phyloP scores from a whole-genome alignment of 345 rosid genomes.

The Bretschneidera sinensis region DNA sequence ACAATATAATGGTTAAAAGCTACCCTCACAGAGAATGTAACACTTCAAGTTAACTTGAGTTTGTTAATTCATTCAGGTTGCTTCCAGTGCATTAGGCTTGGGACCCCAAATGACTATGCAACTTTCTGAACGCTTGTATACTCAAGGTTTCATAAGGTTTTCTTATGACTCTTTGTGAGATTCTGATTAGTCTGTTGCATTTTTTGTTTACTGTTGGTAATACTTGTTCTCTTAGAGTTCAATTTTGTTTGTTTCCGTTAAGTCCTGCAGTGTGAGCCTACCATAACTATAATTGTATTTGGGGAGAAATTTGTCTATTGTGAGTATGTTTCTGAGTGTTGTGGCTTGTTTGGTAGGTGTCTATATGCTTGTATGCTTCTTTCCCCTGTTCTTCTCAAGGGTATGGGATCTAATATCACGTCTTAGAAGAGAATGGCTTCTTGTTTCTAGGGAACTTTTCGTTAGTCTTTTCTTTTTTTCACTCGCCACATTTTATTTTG shows the following conservation, averaged over 20 bases:
- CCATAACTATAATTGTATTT: not conserved
- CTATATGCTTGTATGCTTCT: too few species aligned
- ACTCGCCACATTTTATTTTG: not conserved
- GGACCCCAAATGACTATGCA: conserved; percentile 98
- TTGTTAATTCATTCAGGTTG: conserved; percentile 50
- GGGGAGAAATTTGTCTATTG: too few species aligned
- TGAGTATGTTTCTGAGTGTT: too few species aligned
- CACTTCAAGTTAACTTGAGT: not conserved
- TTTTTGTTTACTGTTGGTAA: not conserved
- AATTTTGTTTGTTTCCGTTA: not conserved
- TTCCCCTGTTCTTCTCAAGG: too few species aligned
- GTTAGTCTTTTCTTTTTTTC: not conserved
- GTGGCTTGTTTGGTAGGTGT: too few species aligned
- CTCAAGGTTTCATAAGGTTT: conserved; percentile 92
- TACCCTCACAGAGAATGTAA: not conserved
- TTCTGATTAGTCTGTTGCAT: conserved; percentile 17
- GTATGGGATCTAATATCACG: too few species aligned
- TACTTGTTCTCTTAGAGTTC: not conserved
- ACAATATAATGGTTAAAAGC: too few species aligned
- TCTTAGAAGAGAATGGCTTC: too few species aligned
- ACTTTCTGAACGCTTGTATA: conserved; percentile 82
- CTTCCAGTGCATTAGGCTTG: conserved; percentile 88
- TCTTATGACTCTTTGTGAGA: conserved; percentile 13
- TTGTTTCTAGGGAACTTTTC: too few species aligned
- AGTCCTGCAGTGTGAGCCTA: not conserved